Percentiles rank a stretch among this genome's conserved stretches.
Evolutionary conservation across 768 basidiomycete species (phyloP).

Genomic region (Sarcodon sp.): DNA sequence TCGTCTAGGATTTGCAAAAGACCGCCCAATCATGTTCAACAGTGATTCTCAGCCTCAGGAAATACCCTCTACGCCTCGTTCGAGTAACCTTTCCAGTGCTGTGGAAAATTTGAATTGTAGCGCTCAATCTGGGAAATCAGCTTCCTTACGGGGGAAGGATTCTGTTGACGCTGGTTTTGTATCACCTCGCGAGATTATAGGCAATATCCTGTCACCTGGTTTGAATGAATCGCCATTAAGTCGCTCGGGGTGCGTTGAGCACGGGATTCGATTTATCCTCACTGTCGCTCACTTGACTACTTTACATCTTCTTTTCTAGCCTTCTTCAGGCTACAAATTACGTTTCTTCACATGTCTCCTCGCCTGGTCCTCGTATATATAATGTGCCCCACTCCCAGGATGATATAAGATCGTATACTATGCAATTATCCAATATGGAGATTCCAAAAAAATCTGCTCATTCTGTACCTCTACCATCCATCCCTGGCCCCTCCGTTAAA

Average conservation of each 20-base stretch:
- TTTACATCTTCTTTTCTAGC: constrained; percentile 17
- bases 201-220: not conserved
- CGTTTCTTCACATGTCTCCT: constrained; percentile 15
- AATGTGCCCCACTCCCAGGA: constrained; percentile 39
- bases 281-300: constrained; percentile 1
- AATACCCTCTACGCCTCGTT: too few relatives aligned
- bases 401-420: constrained; percentile 52
- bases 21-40: not conserved
- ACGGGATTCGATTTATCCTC: not conserved
- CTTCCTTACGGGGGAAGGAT: not conserved
- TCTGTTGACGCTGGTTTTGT: not conserved
- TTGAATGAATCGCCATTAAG: constrained; percentile 13
- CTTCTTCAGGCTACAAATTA: constrained; percentile 45
- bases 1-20: too few relatives aligned
- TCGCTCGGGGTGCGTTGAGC: constrained; percentile 15
- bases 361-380: constrained; percentile 8
- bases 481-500: constrained; percentile 24
- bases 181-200: not conserved
- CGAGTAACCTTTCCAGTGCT: too few relatives aligned
- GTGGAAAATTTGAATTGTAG: not conserved
- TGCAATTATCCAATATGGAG: constrained; percentile 44
- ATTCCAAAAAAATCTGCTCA: constrained; percentile 13
- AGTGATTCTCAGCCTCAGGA: not conserved
- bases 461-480: constrained; percentile 13
- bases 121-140: not conserved